phyloP scores from a whole-genome alignment of 2,329 filamentous ascomycete genomes.

The Zelopaecilomyces penicillatus region DNA sequence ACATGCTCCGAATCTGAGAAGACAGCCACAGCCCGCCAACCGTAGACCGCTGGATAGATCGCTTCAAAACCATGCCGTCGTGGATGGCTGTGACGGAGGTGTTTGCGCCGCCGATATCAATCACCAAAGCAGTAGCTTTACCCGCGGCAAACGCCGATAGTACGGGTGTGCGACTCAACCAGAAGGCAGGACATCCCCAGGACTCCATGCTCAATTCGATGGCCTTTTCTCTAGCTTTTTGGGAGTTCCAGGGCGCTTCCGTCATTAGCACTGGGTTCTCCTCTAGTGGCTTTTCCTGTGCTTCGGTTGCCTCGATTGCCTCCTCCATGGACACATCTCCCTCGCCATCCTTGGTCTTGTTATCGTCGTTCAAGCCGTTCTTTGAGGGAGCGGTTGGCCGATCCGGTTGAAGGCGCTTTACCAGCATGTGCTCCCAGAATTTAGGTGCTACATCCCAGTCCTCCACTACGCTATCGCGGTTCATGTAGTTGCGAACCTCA shows the following conservation, averaged over 20 bases:
- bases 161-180: slow-evolving; percentile 81
- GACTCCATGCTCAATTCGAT: slow-evolving; percentile 96
- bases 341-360: slow-evolving; percentile 51
- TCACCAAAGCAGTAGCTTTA: slow-evolving; percentile 84
- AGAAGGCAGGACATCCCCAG: slow-evolving; percentile 93
- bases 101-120: slow-evolving; percentile 84
- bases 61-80: slow-evolving; percentile 88
- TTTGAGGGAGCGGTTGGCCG: slow-evolving; percentile 60
- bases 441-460: slow-evolving; percentile 90
- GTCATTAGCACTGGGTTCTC: slow-evolving; percentile 91
- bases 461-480: slow-evolving; percentile 79
- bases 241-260: slow-evolving; percentile 85
- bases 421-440: slow-evolving; percentile 89
- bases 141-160: slow-evolving; percentile 86
- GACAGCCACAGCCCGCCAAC: slow-evolving; percentile 87
- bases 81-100: slow-evolving; percentile 86
- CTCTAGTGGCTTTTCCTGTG: slow-evolving; percentile 69
- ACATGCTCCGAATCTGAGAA: slow-evolving; percentile 75
- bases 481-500: slow-evolving; percentile 88
- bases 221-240: slow-evolving; percentile 83
- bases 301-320: slow-evolving; percentile 20
- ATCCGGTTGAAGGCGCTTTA: slow-evolving; percentile 75
- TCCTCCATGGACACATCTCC: slow-evolving; percentile 54
- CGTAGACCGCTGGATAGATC: slow-evolving; percentile 77
- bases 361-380: slow-evolving; percentile 70